Evolutionary conservation across 2,329 filamentous ascomycete genomes (phyloP).

Genomic region (Aspergillaceae sp.): DNA sequence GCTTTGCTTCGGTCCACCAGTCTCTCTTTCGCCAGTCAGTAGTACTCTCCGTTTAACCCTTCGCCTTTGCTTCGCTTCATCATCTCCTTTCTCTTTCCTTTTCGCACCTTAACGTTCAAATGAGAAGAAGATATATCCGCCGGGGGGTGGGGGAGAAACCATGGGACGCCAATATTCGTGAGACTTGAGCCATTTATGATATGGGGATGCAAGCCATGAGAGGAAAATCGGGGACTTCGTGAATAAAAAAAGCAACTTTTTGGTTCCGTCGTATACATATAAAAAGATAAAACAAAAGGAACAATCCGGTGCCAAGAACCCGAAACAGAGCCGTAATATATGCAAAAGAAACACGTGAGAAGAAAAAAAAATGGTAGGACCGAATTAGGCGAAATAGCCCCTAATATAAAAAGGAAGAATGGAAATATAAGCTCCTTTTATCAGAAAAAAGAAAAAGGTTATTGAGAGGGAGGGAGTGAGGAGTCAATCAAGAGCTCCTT

Average conservation of each 20-base stretch:
- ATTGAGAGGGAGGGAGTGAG: too few species aligned
- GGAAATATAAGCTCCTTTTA: conserved; percentile 9
- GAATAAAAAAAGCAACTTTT: conserved; percentile 21
- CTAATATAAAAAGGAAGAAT: conserved; percentile 22
- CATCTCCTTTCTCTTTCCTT: conserved; percentile 26
- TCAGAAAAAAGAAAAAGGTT: too few species aligned
- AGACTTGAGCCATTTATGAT: conserved; percentile 28
- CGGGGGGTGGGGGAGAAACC: conserved; percentile 16
- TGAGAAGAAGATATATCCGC: conserved; percentile 24
- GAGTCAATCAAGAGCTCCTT: conserved; percentile 4
- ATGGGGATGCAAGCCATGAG: conserved; percentile 24
- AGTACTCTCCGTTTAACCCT: not conserved
- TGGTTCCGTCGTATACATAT: conserved; percentile 36
- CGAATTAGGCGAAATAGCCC: conserved; percentile 17
- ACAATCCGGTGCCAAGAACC: conserved; percentile 20
- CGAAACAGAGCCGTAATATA: conserved; percentile 28
- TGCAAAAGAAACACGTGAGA: conserved; percentile 28
- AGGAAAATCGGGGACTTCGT: conserved; percentile 27
- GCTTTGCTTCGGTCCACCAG: conserved; percentile 17
- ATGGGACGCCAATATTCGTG: conserved; percentile 35
- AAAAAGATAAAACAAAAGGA: conserved; percentile 16
- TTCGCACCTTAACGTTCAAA: conserved; percentile 24
- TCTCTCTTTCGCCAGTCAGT: conserved; percentile 7
- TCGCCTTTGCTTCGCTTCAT: conserved; percentile 14
- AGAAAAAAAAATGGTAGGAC: conserved; percentile 14